Evolutionary conservation across 805 yeast genomes (phyloP), one percentile per base, ranked within the genome.

Genomic region (Ogataea angusta): DNA sequence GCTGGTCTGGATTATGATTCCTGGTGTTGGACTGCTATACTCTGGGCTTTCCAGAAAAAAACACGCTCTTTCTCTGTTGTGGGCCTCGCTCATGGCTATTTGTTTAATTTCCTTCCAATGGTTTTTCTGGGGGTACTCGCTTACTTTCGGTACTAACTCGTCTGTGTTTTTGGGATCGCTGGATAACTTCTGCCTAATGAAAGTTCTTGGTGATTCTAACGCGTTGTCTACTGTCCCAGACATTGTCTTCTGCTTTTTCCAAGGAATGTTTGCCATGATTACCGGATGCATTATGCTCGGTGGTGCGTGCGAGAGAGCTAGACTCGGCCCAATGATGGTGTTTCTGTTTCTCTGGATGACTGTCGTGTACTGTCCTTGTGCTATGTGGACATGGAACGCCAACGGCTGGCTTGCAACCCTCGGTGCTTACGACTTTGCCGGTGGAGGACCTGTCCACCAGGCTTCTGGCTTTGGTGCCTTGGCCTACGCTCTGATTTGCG

Each of bases 391-490:
- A 18, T 93, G 99, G 99, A 91, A 91, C 64, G 76, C 82, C 18
- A 76, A 76, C 43, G 99, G 99, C 38, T 93, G 98, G 99, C 73
- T 91, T 51, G 76, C 73, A 41, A 66, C 67, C 34, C 72, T 91
- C 40, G 98, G 97, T 50, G 82, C 90, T 26, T 75, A 88, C 46
- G 99, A 93, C 70, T 93, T 86, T 60, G 99, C 99, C 16, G 99
- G 99, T 60, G 98, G 98, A 60, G 96, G 96, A 49, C 96, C 98
- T 47, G 98, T 93, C 46, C 99, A 93, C 69, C 87, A 86, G 69
- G 70, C 89, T 54, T 85, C 96, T 26, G 99, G 99, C 53, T 85
- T 82, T 53, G 95, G 95, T 62, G 98, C 97, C 37, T 72, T 93
- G 49, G 91, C 96, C 43, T 91, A 91, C 63, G 95, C 99, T 21